These are phyloP conservation scores for Beta corolliflora DNA, from an alignment of 179 eudicot genomes.

Conservation along the genomic window DNA sequence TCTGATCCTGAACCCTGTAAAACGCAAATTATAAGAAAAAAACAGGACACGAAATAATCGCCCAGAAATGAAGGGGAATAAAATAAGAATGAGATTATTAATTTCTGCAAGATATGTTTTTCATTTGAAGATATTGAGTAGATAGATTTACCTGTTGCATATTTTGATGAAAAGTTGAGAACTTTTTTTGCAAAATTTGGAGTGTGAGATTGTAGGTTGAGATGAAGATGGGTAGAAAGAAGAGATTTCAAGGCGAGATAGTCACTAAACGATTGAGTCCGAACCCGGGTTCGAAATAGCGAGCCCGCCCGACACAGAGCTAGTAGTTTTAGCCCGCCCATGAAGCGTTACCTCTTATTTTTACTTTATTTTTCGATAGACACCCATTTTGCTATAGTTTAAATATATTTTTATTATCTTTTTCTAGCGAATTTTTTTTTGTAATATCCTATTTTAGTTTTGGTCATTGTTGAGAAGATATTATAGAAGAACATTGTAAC, in stretches of 20 bases:
- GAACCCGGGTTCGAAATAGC: no score
- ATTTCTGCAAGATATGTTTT: neutral
- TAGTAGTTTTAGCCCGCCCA: no score
- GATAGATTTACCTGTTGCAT: conserved; percentile 5
- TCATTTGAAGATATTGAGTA: neutral
- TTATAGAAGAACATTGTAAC: no score
- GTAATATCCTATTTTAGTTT: no score
- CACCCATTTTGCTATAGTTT: no score
- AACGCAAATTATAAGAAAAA: neutral
- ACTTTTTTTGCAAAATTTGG: neutral
- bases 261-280: no score
- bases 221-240: neutral
- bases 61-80: neutral
- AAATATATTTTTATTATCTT: no score
- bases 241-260: neutral
- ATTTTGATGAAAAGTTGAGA: neutral
- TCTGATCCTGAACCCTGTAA: conserved; percentile 71
- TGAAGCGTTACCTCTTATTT: no score
- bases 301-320: no score
- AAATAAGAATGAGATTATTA: neutral
- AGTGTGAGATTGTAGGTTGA: neutral
- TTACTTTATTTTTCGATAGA: no score
- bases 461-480: no score
- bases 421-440: no score
- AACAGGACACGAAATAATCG: neutral